These are phyloP conservation scores for Escallonia rubra DNA, from an alignment of 129 eudicot genomes.

Conservation along the genomic window DNA sequence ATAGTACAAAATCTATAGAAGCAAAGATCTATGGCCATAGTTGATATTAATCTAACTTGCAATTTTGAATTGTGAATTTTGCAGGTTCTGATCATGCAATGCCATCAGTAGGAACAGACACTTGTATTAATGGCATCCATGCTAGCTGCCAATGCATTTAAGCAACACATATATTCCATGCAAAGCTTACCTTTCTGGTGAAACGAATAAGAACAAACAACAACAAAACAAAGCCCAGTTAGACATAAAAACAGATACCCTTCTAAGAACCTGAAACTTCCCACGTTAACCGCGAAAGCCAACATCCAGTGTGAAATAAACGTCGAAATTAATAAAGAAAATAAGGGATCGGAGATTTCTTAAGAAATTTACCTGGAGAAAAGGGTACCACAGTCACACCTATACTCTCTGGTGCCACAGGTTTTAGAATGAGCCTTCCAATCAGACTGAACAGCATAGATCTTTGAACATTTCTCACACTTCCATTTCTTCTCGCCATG, in stretches of 20 bases:
- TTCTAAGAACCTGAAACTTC: too few relatives aligned
- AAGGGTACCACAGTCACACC: conserved; percentile 94
- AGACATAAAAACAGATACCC: background rate
- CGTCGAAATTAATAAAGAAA: background rate
- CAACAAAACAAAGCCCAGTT: background rate
- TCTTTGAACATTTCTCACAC: conserved; percentile 84
- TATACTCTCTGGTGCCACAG: conserved; percentile 90
- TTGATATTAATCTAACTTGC: too few relatives aligned
- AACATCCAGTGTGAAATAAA: too few relatives aligned
- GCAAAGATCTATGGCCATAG: too few relatives aligned
- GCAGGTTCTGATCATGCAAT: background rate
- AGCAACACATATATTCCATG: conserved; percentile 32
- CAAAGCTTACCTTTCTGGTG: conserved; percentile 16
- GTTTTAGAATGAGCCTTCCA: conserved; percentile 93
- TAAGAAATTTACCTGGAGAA: conserved; percentile 57
- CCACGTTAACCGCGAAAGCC: too few relatives aligned
- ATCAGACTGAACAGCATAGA: conserved; percentile 94
- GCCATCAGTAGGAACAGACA: conserved; percentile 22
- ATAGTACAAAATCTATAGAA: too few relatives aligned
- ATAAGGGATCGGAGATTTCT: background rate
- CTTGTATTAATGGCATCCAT: conserved; percentile 16
- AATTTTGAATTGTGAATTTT: conserved; percentile 1
- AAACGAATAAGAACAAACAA: background rate
- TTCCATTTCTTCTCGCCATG: conserved; percentile 94
- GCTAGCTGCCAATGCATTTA: conserved; percentile 31